phyloP scores from a whole-genome alignment of 108 stramenopile genomes.

The Hondaea fermentalgiana region DNA sequence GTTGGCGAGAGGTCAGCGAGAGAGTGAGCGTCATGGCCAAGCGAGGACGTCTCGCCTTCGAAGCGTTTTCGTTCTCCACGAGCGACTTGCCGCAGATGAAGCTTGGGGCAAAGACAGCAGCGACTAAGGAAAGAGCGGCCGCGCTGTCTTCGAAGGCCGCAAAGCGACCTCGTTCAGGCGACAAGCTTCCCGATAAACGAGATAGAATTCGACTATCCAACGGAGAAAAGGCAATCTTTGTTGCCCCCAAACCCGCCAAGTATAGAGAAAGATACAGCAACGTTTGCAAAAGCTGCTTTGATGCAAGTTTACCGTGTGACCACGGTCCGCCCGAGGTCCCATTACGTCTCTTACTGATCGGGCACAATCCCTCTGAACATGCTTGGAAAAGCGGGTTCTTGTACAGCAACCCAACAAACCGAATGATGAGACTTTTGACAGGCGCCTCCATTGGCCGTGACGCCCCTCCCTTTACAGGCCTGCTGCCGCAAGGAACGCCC shows the following conservation, averaged over 20 bases:
- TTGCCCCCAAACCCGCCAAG: neutral
- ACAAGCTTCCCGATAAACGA: too few species aligned
- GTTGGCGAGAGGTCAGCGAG: too few species aligned
- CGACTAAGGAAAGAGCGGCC: neutral
- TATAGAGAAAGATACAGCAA: neutral
- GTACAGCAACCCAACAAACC: neutral
- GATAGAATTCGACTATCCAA: neutral
- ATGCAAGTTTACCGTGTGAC: neutral
- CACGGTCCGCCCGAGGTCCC: neutral
- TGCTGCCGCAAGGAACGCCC: neutral
- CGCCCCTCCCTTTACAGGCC: neutral
- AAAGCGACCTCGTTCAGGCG: too few species aligned
- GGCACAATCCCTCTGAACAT: slow-evolving; percentile 1
- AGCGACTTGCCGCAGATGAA: neutral
- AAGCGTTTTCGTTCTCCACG: neutral
- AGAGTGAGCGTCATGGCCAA: neutral
- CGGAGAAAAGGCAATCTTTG: neutral
- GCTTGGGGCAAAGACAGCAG: neutral
- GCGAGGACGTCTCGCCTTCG: neutral
- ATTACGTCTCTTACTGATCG: neutral
- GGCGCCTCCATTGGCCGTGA: neutral
- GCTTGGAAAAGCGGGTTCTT: neutral
- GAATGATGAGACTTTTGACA: neutral
- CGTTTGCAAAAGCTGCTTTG: neutral
- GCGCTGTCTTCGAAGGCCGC: neutral